Evolutionary conservation across 495 filamentous ascomycete species (phyloP).

Genomic region (Aspergillus steynii): DNA sequence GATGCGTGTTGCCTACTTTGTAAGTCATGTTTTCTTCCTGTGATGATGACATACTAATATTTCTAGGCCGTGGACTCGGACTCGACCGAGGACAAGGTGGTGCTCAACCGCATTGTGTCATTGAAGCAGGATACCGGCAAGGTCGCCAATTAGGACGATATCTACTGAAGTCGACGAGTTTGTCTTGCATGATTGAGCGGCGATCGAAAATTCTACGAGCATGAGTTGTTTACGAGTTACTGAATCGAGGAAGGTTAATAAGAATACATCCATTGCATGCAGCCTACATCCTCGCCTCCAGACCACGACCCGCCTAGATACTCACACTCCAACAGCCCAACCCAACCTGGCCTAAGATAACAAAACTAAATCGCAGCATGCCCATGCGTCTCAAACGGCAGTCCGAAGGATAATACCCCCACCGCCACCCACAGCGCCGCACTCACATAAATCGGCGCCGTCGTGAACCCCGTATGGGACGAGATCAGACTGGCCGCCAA

Average conservation of each 20-base stretch:
- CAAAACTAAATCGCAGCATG: constrained; percentile 26
- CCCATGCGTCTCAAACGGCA: constrained; percentile 39
- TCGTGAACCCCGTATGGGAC: constrained; percentile 32
- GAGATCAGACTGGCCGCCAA: constrained; percentile 34
- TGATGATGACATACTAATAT: not conserved
- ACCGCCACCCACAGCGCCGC: constrained; percentile 34
- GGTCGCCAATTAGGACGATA: constrained; percentile 7
- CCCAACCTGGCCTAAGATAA: not conserved
- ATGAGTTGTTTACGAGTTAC: too few species aligned
- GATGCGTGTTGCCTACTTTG: constrained; percentile 84
- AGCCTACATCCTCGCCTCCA: too few species aligned
- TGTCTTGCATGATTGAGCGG: too few species aligned
- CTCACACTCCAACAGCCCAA: too few species aligned
- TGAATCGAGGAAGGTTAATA: too few species aligned
- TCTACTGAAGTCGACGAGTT: too few species aligned
- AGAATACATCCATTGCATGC: too few species aligned
- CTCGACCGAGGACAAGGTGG: constrained; percentile 69
- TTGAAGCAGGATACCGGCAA: constrained; percentile 86
- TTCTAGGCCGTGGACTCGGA: constrained; percentile 67
- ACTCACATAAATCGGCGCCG: constrained; percentile 36
- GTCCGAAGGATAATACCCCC: constrained; percentile 27
- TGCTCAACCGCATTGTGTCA: constrained; percentile 90
- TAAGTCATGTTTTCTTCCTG: constrained; percentile 4
- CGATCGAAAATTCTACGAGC: too few species aligned
- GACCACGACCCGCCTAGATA: too few species aligned